Evolutionary conservation across 2,329 filamentous ascomycete genomes (phyloP).

Genomic region (Leptosphaerulina australis): DNA sequence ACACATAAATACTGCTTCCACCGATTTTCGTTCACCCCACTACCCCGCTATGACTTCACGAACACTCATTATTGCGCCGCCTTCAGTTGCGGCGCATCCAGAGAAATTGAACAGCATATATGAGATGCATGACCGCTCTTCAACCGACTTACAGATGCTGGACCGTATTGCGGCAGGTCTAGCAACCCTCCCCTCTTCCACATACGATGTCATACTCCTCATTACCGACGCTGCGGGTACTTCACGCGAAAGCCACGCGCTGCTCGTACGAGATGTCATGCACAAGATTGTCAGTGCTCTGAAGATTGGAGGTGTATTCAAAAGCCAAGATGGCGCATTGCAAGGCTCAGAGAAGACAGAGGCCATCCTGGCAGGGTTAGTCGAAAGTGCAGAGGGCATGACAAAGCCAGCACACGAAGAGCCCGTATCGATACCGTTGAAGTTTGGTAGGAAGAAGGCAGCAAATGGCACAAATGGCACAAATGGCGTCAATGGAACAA

Average conservation of each 20-base stretch:
- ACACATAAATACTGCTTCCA: background rate
- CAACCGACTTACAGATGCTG: constrained; percentile 95
- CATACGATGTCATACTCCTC: constrained; percentile 85
- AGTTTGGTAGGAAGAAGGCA: constrained; percentile 69
- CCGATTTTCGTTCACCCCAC: constrained; percentile 11
- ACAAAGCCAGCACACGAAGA: constrained; percentile 71
- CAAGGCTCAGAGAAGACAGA: constrained; percentile 67
- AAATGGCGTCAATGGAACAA: constrained; percentile 25
- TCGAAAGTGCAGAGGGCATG: constrained; percentile 69
- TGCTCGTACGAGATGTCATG: constrained; percentile 73
- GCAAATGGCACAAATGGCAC: constrained; percentile 31
- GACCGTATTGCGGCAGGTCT: constrained; percentile 86
- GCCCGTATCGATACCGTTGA: constrained; percentile 65
- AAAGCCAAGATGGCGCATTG: constrained; percentile 70
- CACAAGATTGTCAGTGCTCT: constrained; percentile 71
- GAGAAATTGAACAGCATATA: constrained; percentile 75
- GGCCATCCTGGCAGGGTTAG: constrained; percentile 81
- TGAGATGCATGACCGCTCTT: constrained; percentile 72
- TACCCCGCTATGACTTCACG: constrained; percentile 52
- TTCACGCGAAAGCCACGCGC: constrained; percentile 62
- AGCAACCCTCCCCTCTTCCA: constrained; percentile 73
- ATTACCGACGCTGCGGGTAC: constrained; percentile 78
- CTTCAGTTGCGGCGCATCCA: constrained; percentile 85
- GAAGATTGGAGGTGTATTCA: constrained; percentile 70
- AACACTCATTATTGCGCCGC: constrained; percentile 86